These are phyloP conservation scores for Prunus davidiana DNA, from an alignment of 306 rosid genomes.

Conservation along the genomic window DNA sequence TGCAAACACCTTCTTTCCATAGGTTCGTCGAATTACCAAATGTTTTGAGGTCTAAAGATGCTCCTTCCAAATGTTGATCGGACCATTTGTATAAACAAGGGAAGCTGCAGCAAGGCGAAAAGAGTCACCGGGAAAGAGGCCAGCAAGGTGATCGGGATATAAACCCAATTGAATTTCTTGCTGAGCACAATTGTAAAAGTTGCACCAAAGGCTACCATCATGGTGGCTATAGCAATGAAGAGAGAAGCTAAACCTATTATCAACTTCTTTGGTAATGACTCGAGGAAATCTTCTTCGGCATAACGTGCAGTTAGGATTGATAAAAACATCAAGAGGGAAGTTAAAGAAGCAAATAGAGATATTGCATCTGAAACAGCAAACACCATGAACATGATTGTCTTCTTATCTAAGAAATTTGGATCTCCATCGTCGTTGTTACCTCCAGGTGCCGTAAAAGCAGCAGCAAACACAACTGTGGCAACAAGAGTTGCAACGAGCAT, in stretches of 20 bases:
- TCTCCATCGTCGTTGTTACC: slow-evolving; percentile 35
- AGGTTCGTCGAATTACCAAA: too few relatives aligned
- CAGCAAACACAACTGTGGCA: slow-evolving; percentile 43
- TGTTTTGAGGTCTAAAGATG: too few relatives aligned
- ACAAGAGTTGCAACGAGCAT: slow-evolving; percentile 49
- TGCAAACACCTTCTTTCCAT: too few relatives aligned
- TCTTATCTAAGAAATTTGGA: slow-evolving; percentile 20
- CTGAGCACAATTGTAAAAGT: not conserved
- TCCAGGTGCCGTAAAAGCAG: slow-evolving; percentile 47
- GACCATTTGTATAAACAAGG: not conserved
- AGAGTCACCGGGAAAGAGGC: not conserved
- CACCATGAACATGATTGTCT: slow-evolving; percentile 33
- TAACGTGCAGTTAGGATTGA: not conserved
- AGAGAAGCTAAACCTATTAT: not conserved
- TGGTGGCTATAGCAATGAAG: not conserved
- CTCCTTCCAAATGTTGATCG: too few relatives aligned
- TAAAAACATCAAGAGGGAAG: not conserved
- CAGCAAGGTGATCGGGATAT: not conserved
- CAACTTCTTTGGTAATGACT: not conserved
- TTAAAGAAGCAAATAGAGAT: not conserved
- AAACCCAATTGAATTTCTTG: not conserved
- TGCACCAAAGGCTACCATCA: not conserved
- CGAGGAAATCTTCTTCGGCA: not conserved
- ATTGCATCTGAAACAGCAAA: slow-evolving; percentile 15
- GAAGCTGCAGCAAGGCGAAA: not conserved